Conservation (phyloP, 208 protist genomes). For the Leishmania amazonensis region DNA sequence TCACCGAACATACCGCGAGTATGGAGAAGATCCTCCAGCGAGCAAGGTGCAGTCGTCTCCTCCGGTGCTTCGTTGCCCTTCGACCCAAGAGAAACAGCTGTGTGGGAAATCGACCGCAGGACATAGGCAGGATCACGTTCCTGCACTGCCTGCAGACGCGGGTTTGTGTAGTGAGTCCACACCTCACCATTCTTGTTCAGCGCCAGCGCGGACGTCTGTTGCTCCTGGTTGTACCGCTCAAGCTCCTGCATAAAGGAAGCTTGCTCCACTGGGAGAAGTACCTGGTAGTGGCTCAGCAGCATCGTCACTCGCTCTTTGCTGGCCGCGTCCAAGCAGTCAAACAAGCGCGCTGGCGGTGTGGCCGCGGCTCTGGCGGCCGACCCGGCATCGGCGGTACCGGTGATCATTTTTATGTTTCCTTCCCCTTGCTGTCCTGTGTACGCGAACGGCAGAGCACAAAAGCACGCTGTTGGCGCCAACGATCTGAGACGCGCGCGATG, state of each 20-base stretch:
- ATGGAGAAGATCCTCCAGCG: constrained; percentile 25
- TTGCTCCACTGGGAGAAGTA: constrained; percentile 54
- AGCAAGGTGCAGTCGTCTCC: constrained; percentile 16
- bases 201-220: constrained; percentile 3
- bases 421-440: background rate
- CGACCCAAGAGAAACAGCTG: background rate
- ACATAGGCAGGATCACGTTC: constrained; percentile 56
- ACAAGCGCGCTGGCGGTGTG: constrained; percentile 28
- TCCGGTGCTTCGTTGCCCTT: background rate
- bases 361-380: background rate
- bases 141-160: constrained; percentile 51
- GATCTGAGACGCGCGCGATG: background rate
- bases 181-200: constrained; percentile 10
- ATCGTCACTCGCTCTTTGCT: constrained; percentile 62
- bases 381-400: background rate
- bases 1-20: constrained; percentile 32
- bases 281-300: constrained; percentile 51
- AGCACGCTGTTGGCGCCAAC: background rate
- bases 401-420: background rate
- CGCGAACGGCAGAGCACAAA: background rate
- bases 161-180: constrained; percentile 33
- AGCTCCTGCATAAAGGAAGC: constrained; percentile 59
- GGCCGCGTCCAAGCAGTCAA: constrained; percentile 53
- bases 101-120: background rate
- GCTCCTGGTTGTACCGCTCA: constrained; percentile 31